These are phyloP conservation scores for Alternaria brassicicola DNA, from an alignment of 2,329 filamentous ascomycete species.

Conservation along the genomic window DNA sequence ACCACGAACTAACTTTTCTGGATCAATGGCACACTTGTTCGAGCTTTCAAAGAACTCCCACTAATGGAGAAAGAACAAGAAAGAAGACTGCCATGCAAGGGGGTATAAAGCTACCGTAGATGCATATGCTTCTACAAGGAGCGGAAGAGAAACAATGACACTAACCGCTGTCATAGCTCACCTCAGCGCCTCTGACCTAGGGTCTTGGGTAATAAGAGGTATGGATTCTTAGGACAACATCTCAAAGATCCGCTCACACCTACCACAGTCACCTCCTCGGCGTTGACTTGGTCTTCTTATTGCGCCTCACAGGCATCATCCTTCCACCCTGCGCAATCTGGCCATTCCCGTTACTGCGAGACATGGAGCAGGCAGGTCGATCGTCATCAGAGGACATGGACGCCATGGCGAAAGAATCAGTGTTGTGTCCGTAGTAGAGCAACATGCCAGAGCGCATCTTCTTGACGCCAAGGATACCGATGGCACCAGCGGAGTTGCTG, in stretches of 20 bases:
- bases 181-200: neutral
- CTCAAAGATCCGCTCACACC: neutral
- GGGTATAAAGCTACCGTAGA: conserved; percentile 13
- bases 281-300: conserved; percentile 36
- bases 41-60: too few species aligned
- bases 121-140: conserved; percentile 1
- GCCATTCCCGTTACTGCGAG: conserved; percentile 66
- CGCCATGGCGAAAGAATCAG: conserved; percentile 83
- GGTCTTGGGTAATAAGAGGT: too few species aligned
- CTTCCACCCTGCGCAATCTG: conserved; percentile 62
- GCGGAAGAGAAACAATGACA: neutral
- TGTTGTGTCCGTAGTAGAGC: conserved; percentile 95
- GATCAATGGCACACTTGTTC: neutral
- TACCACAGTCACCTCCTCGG: conserved; percentile 10
- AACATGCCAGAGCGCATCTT: conserved; percentile 77
- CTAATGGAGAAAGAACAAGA: neutral
- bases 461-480: conserved; percentile 90
- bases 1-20: neutral
- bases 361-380: conserved; percentile 85
- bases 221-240: neutral
- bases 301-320: conserved; percentile 50
- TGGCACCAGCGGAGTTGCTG: conserved; percentile 82
- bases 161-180: neutral
- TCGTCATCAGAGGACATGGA: conserved; percentile 83
- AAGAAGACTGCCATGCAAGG: conserved; percentile 3